Evolutionary conservation across 331 rosid species (phyloP), one percentile per base, ranked within the genome.

Genomic region (Dryas integrifolia): DNA sequence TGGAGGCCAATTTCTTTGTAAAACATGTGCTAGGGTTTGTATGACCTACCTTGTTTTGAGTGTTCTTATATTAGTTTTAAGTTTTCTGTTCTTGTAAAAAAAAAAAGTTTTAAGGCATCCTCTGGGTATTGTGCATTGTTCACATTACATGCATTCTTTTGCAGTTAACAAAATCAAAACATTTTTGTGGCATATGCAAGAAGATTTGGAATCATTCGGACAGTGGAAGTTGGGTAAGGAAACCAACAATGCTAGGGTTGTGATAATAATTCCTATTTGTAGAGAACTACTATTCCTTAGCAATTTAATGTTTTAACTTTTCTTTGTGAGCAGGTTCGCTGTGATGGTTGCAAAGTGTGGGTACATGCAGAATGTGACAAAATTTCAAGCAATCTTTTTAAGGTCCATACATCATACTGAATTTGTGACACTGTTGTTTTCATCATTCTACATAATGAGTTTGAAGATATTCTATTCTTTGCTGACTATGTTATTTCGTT

Each of bases 311-410:
- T 58, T 65, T 65, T 44, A 12, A 76, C 65, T 48, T 76, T 70
- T 59, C 58, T 79, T 74, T 75, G 63, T 57, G 76, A 81, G 76
- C 81, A 95, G 99, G 99, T 95, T 44, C 99, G 98, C n/a, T 95
- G 99, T 79, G 99, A 95, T 76, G 98, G 99, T 76, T 95, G 99
- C 81, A 92, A 88, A 81, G 98, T 92, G 62, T 95, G 99, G 99
- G 99, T 95, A 80, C 99, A 95, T 9, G 97, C 97, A 1, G 99
- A 87, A 78, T 95, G 99, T 9, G 99, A 89, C 89, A 87, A 87
- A 83, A 90, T 92, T 86, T 86, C 96, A 73, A 86, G 88, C 80
- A 87, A 86, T 75, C 89, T 69, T 61, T 90, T 90, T 69, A 92
- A 92, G 99, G 99, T 95, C 67, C 81, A 65, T 80, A 71, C 58